Conservation (phyloP, 345 rosid genomes). For the Bruguiera gymnorhiza region DNA sequence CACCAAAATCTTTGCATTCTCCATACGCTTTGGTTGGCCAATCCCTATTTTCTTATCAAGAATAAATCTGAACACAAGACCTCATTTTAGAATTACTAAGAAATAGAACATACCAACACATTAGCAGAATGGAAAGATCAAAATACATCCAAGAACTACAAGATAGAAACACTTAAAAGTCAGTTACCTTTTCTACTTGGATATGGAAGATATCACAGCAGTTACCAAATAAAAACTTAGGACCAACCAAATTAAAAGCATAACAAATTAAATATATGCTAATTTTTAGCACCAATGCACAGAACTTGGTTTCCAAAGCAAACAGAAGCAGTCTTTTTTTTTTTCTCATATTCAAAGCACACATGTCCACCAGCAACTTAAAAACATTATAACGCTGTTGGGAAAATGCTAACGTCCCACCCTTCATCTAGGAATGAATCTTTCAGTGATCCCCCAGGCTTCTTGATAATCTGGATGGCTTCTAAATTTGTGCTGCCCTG, state of each 20-base stretch:
- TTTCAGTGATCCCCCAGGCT: slow-evolving; percentile 89
- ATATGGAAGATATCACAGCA: neutral
- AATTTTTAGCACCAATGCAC: no score
- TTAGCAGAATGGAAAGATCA: neutral
- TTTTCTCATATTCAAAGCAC: neutral
- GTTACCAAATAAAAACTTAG: neutral
- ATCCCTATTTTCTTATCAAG: slow-evolving; percentile 98
- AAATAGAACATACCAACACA: neutral
- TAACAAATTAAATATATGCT: no score
- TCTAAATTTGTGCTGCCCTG: slow-evolving; percentile 99
- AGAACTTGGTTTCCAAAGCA: no score
- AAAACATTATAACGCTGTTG: neutral
- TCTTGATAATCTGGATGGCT: slow-evolving; percentile 92
- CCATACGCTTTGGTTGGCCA: slow-evolving; percentile 96
- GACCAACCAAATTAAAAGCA: neutral
- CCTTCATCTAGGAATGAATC: slow-evolving; percentile 99
- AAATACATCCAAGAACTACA: neutral
- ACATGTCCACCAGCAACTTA: neutral
- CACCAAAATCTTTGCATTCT: slow-evolving; percentile 92
- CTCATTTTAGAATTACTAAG: slow-evolving; percentile 5
- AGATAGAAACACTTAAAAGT: neutral
- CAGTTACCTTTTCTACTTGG: neutral
- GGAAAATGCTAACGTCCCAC: slow-evolving; percentile 31
- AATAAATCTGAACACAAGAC: slow-evolving; percentile 54
- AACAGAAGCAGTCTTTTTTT: no score